These are phyloP conservation scores for Porphyra umbilicalis DNA, from an alignment of 31 red algal genomes.

Conservation along the genomic window DNA sequence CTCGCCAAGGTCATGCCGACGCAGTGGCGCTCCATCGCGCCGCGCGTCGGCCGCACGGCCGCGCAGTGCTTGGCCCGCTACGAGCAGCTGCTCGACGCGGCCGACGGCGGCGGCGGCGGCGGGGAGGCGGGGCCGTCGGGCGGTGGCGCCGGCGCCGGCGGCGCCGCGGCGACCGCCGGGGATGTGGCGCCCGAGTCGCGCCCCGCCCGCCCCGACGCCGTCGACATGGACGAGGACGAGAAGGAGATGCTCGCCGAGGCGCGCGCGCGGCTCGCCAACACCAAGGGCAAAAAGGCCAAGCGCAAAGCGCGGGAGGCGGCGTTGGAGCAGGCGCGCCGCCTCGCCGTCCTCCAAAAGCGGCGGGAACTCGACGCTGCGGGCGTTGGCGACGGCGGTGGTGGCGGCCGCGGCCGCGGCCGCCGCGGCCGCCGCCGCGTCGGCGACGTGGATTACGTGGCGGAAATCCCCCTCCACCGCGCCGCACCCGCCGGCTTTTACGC, in stretches of 20 bases:
- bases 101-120: constrained; percentile 4
- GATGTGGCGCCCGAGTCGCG: constrained; percentile 50
- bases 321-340: constrained; percentile 53
- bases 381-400: constrained; percentile 13
- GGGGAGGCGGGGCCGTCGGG: neutral
- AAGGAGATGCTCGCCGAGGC: constrained; percentile 90
- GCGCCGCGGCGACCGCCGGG: constrained; percentile 2
- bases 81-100: constrained; percentile 66
- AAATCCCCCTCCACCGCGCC: constrained; percentile 66
- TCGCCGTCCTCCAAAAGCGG: constrained; percentile 73
- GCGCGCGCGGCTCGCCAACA: constrained; percentile 83
- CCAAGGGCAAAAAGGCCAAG: constrained; percentile 89
- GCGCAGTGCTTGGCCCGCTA: constrained; percentile 85
- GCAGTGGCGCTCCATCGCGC: constrained; percentile 84
- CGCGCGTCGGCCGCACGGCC: constrained; percentile 75
- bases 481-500: constrained; percentile 64
- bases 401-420: constrained; percentile 34
- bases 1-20: constrained; percentile 85
- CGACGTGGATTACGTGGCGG: constrained; percentile 61
- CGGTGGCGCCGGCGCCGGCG: constrained; percentile 12
- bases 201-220: constrained; percentile 77
- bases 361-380: constrained; percentile 81
- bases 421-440: constrained; percentile 10
- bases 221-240: constrained; percentile 97
- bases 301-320: constrained; percentile 81